phyloP scores from a whole-genome alignment of 441 rosid species.

The Pelargonium citronellum region DNA sequence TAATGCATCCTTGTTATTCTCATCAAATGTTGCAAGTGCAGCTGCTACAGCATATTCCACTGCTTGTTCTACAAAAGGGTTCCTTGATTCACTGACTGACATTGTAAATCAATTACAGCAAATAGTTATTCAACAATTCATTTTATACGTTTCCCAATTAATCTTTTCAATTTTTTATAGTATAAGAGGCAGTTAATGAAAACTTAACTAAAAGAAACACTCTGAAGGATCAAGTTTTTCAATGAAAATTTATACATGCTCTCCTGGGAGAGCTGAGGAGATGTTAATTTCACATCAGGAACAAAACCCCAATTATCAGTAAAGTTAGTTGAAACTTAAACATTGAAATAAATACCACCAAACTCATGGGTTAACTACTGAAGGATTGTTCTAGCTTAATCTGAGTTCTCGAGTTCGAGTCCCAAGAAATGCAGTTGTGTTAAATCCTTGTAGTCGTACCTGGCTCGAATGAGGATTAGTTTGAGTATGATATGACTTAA shows the following conservation, averaged over 20 bases:
- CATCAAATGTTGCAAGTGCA: slow-evolving; percentile 47
- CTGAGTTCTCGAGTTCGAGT: too few relatives aligned
- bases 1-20: slow-evolving; percentile 47
- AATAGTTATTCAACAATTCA: slow-evolving; percentile 3
- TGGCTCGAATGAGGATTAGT: too few relatives aligned
- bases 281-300: slow-evolving; percentile 79
- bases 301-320: too few relatives aligned
- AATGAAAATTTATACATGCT: slow-evolving; percentile 66
- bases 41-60: slow-evolving; percentile 77
- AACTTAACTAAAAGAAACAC: slow-evolving; percentile 61
- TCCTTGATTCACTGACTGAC: slow-evolving; percentile 72
- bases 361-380: too few relatives aligned
- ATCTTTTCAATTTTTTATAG: neutral
- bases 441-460: too few relatives aligned
- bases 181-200: slow-evolving; percentile 14
- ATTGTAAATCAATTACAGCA: slow-evolving; percentile 14
- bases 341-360: too few relatives aligned
- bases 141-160: neutral
- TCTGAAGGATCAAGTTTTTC: slow-evolving; percentile 54
- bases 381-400: too few relatives aligned
- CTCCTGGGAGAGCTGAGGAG: slow-evolving; percentile 89
- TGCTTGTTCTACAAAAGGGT: slow-evolving; percentile 86
- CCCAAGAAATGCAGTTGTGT: too few relatives aligned
- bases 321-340: too few relatives aligned
- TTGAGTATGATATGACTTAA: too few relatives aligned